Conservation (phyloP, 805 yeast species). For the Vanderwaltozyma tropicalis region DNA sequence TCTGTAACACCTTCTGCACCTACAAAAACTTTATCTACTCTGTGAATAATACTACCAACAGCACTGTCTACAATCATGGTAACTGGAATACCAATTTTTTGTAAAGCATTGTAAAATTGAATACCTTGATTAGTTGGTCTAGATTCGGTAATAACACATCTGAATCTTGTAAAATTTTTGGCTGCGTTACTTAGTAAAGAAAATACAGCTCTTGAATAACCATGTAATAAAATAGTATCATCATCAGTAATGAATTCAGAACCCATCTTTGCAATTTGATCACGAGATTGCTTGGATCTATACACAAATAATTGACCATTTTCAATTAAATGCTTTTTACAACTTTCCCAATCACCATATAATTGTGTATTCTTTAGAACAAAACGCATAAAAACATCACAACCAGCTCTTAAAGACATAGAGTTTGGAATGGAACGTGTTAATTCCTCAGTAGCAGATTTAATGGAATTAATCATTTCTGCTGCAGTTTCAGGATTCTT, state of each 20-base stretch:
- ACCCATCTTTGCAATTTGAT: conserved; percentile 80
- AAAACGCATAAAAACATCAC: conserved; percentile 91
- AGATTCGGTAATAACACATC: conserved; percentile 88
- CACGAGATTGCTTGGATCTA: conserved; percentile 84
- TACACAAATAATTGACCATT: conserved; percentile 88
- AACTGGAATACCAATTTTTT: conserved; percentile 72
- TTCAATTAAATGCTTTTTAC: conserved; percentile 77
- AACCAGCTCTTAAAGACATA: conserved; percentile 90
- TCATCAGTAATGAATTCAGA: conserved; percentile 85
- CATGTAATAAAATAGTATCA: conserved; percentile 82
- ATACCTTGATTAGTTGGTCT: conserved; percentile 73
- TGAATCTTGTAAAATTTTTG: conserved; percentile 65
- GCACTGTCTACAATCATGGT: conserved; percentile 84
- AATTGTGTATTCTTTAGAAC: conserved; percentile 81
- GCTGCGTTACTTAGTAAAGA: conserved; percentile 70
- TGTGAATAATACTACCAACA: conserved; percentile 84
- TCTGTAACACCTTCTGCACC: conserved; percentile 99
- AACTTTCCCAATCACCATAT: conserved; percentile 86
- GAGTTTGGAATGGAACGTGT: conserved; percentile 80
- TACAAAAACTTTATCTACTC: conserved; percentile 84
- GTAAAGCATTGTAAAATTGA: conserved; percentile 57
- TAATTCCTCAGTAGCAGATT: conserved; percentile 62
- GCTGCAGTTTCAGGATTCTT: conserved; percentile 91
- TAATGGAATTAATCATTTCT: conserved; percentile 74
- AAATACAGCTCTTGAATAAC: conserved; percentile 82